Percentiles rank a stretch among this genome's conserved stretches.
Conservation (phyloP, 148 eudicot species). For the Polygonum aviculare region DNA sequence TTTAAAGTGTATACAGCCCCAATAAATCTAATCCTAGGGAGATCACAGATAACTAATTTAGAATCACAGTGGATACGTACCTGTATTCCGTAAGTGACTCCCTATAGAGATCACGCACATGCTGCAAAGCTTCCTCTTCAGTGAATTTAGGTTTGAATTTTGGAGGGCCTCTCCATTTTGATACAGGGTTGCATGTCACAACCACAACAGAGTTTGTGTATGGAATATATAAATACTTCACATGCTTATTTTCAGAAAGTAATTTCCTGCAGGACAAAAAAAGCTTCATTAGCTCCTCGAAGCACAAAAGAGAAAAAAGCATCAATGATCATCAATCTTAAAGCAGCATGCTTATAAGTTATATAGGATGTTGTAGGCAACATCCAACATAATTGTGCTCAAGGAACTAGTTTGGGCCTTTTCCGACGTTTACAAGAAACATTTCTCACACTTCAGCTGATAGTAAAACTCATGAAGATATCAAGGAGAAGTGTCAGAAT, state of each 20-base stretch:
- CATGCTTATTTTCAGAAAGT: slow-evolving; percentile 86
- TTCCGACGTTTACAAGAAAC: neutral
- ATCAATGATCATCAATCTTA: neutral
- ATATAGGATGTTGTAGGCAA: neutral
- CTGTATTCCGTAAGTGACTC: slow-evolving; percentile 62
- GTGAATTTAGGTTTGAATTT: slow-evolving; percentile 73
- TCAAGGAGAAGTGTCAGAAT: slow-evolving; percentile 8
- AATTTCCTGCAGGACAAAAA: slow-evolving; percentile 48
- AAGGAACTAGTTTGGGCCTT: neutral
- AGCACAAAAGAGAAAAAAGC: neutral
- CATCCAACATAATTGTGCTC: neutral
- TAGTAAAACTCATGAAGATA: neutral
- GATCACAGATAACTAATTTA: neutral
- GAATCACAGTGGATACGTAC: slow-evolving; percentile 24
- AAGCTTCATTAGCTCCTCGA: neutral
- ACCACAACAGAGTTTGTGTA: slow-evolving; percentile 87
- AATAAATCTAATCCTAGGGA: neutral
- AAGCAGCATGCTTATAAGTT: neutral
- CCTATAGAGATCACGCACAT: slow-evolving; percentile 61
- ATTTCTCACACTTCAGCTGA: neutral
- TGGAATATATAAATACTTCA: slow-evolving; percentile 88
- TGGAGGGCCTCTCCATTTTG: slow-evolving; percentile 70
- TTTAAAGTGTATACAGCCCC: neutral
- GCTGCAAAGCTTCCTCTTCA: slow-evolving; percentile 77
- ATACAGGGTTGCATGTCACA: slow-evolving; percentile 85